These are phyloP conservation scores for Deuterostichococcus epilithicus DNA, from an alignment of 139 green algal genomes.

Conservation along the genomic window DNA sequence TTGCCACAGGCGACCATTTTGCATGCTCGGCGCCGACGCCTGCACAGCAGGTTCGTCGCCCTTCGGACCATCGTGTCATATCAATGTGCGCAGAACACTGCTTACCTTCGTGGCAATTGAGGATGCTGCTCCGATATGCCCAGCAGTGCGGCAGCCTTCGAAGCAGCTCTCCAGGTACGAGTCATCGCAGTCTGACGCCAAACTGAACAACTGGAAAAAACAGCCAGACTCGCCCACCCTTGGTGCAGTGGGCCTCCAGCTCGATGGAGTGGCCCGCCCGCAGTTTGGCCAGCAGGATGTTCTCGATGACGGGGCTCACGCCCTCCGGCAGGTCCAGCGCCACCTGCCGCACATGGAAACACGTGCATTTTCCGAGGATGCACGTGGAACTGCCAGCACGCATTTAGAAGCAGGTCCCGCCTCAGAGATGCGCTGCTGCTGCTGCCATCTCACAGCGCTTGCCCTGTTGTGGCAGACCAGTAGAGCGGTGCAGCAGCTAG, in stretches of 20 bases:
- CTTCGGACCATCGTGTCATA: no score
- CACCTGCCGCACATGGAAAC: not conserved
- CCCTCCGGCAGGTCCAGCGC: slow-evolving; percentile 5
- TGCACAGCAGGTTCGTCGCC: slow-evolving; percentile 5
- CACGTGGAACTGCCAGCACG: slow-evolving; percentile 1
- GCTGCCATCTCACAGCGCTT: no score
- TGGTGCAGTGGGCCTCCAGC: slow-evolving; percentile 88
- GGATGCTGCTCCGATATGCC: no score
- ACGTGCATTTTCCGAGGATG: not conserved
- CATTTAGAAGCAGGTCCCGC: not conserved
- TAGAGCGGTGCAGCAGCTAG: no score
- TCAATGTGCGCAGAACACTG: no score
- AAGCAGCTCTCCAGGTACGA: no score
- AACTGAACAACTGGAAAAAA: no score
- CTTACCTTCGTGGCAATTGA: no score
- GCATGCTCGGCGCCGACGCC: slow-evolving; percentile 86
- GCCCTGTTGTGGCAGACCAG: no score
- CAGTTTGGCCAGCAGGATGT: slow-evolving; percentile 95
- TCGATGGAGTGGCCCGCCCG: slow-evolving; percentile 76
- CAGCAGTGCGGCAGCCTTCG: no score
- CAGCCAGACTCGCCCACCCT: slow-evolving; percentile 40
- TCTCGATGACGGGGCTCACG: slow-evolving; percentile 53
- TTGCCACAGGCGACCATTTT: slow-evolving; percentile 98
- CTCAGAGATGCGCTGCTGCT: no score
- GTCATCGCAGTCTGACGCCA: no score